phyloP scores from a whole-genome alignment of 768 basidiomycete species.

The Tulasnella sp. region DNA sequence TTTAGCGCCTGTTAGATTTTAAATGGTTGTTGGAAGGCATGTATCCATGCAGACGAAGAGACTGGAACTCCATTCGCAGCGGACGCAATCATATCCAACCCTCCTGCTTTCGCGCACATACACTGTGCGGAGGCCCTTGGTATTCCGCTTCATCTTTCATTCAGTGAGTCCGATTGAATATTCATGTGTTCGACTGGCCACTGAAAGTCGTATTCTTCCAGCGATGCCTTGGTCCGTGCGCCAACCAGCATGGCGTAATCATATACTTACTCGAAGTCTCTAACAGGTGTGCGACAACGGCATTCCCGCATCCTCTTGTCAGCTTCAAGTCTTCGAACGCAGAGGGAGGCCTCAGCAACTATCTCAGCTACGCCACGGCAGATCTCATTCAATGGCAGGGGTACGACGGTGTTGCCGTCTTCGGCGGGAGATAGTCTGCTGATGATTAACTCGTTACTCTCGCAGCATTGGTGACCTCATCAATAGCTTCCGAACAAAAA shows the following conservation, averaged over 20 bases:
- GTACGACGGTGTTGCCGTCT: constrained; percentile 42
- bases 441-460: background rate
- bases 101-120: constrained; percentile 66
- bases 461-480: constrained; percentile 61
- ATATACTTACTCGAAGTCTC: background rate
- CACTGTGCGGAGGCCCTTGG: constrained; percentile 69
- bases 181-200: constrained; percentile 4
- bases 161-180: constrained; percentile 51
- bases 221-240: constrained; percentile 64
- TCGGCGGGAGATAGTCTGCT: constrained; percentile 1
- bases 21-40: constrained; percentile 61
- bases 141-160: constrained; percentile 58
- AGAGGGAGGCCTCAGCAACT: constrained; percentile 57
- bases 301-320: constrained; percentile 67
- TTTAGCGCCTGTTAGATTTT: constrained; percentile 51
- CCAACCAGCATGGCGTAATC: background rate
- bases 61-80: constrained; percentile 56
- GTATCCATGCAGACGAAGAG: constrained; percentile 52
- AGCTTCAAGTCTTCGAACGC: constrained; percentile 61
- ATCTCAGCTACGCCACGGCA: constrained; percentile 60
- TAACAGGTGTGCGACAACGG: constrained; percentile 54
- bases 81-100: constrained; percentile 70
- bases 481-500: constrained; percentile 57
- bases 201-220: constrained; percentile 39
- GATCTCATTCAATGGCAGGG: constrained; percentile 66